phyloP scores from a whole-genome alignment of 2,329 filamentous ascomycete genomes.

The Sclerotinia nivalis region DNA sequence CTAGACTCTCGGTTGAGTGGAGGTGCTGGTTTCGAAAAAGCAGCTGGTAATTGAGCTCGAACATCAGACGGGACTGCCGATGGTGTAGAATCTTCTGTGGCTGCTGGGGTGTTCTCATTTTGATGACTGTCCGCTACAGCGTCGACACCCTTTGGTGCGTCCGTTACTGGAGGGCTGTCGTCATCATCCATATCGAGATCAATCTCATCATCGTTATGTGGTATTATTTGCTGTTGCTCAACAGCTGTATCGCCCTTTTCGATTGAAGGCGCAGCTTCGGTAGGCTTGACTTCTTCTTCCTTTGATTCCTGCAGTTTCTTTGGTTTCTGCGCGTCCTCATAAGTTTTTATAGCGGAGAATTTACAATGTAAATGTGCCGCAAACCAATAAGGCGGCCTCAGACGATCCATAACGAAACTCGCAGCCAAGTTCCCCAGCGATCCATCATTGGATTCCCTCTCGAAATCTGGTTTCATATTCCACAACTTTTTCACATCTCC shows the following conservation, averaged over 20 bases:
- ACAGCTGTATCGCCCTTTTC: not conserved
- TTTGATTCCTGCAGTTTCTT: conserved; percentile 26
- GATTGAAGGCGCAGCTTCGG: not conserved
- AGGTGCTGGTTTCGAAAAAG: conserved; percentile 57
- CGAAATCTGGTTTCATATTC: conserved; percentile 71
- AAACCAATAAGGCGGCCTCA: conserved; percentile 88
- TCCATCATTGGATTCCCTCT: conserved; percentile 72
- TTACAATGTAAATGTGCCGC: conserved; percentile 91
- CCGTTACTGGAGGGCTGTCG: conserved; percentile 38
- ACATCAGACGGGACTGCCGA: conserved; percentile 60
- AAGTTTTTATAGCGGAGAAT: conserved; percentile 69
- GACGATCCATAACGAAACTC: conserved; percentile 73
- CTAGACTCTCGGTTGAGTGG: not conserved
- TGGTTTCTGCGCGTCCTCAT: conserved; percentile 40
- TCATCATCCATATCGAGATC: conserved; percentile 65
- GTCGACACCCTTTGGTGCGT: conserved; percentile 43
- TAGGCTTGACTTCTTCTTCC: conserved; percentile 18
- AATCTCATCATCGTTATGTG: conserved; percentile 67
- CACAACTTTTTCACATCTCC: conserved; percentile 72
- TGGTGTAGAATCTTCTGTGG: conserved; percentile 26
- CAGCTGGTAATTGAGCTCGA: conserved; percentile 72
- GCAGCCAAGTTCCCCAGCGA: conserved; percentile 80
- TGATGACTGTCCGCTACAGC: conserved; percentile 60
- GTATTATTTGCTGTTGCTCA: conserved; percentile 1
- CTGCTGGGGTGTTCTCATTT: conserved; percentile 32